A percentile compares a stretch with the other conserved stretches of the same genome.
Conservation (phyloP, 2,329 filamentous ascomycete species). For the Arthrobotrys megalospora region DNA sequence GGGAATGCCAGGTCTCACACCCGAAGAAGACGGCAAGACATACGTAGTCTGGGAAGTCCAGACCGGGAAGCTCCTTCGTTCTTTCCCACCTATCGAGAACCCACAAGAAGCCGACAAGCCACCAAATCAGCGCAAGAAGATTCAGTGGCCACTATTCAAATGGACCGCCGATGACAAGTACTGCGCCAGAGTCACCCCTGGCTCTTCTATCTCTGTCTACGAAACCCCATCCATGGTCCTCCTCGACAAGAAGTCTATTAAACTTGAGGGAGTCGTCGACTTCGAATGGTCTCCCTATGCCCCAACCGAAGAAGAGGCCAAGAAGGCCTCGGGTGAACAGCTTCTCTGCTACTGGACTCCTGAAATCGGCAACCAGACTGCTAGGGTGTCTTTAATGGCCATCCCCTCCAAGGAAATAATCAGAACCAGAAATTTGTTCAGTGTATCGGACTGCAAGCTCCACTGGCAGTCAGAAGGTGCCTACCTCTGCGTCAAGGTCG, state of each 20-base stretch:
- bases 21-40: conserved; percentile 98
- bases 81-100: conserved; percentile 90
- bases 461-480: conserved; percentile 97
- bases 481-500: conserved; percentile 98
- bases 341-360: conserved; percentile 99
- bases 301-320: conserved; percentile 85
- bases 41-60: conserved; percentile 99
- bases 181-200: conserved; percentile 90
- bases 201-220: conserved; percentile 90
- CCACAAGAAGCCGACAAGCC: conserved; percentile 75
- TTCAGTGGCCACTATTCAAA: conserved; percentile 99
- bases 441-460: conserved; percentile 95
- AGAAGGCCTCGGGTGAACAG: conserved; percentile 83
- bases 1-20: conserved; percentile 83
- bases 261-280: conserved; percentile 96
- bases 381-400: conserved; percentile 96
- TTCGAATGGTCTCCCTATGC: conserved; percentile 97
- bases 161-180: conserved; percentile 99
- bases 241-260: conserved; percentile 90
- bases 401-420: conserved; percentile 95
- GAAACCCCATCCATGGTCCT: conserved; percentile 90
- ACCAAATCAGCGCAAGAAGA: conserved; percentile 82
- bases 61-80: conserved; percentile 88
- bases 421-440: conserved; percentile 96
- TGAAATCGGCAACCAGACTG: conserved; percentile 96